Conservation (phyloP, 2,329 filamentous ascomycete species). For the Exophiala alcalophila region DNA sequence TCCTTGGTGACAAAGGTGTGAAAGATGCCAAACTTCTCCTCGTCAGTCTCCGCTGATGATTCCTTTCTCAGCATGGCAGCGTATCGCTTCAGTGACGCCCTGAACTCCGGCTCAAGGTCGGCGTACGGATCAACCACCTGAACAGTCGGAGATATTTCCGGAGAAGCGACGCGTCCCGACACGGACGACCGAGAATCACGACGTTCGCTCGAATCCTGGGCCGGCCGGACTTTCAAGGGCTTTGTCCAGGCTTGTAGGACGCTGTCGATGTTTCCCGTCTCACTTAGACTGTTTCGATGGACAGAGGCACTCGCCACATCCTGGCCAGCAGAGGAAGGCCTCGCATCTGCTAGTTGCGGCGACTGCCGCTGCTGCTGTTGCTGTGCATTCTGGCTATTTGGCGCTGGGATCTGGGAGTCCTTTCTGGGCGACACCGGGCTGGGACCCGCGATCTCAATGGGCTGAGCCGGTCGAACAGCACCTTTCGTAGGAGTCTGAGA, state of each 20-base stretch:
- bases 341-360: conserved; percentile 3
- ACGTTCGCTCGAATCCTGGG: conserved; percentile 1
- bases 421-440: conserved; percentile 18
- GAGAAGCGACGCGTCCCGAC: not conserved
- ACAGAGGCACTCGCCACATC: conserved; percentile 1
- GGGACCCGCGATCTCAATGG: conserved; percentile 20
- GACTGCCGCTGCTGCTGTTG: too few relatives aligned
- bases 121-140: conserved; percentile 47
- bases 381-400: too few relatives aligned
- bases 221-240: conserved; percentile 30
- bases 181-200: conserved; percentile 15
- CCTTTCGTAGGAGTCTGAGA: conserved; percentile 8
- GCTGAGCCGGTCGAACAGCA: conserved; percentile 3
- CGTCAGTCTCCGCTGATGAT: conserved; percentile 46
- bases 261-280: conserved; percentile 42
- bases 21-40: conserved; percentile 55
- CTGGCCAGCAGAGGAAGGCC: conserved; percentile 10
- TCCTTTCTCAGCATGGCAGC: conserved; percentile 55
- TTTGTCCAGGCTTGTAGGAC: conserved; percentile 45
- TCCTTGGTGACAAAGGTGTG: conserved; percentile 50
- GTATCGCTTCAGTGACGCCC: conserved; percentile 54
- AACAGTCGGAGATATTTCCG: conserved; percentile 6
- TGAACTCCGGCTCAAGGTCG: conserved; percentile 57
- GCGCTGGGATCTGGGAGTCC: conserved; percentile 5
- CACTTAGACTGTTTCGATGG: conserved; percentile 17